Percentiles rank a stretch among this genome's conserved stretches.
Evolutionary conservation across 202 grass and related monocot species (phyloP).

Genomic region (Panicum virgatum): DNA sequence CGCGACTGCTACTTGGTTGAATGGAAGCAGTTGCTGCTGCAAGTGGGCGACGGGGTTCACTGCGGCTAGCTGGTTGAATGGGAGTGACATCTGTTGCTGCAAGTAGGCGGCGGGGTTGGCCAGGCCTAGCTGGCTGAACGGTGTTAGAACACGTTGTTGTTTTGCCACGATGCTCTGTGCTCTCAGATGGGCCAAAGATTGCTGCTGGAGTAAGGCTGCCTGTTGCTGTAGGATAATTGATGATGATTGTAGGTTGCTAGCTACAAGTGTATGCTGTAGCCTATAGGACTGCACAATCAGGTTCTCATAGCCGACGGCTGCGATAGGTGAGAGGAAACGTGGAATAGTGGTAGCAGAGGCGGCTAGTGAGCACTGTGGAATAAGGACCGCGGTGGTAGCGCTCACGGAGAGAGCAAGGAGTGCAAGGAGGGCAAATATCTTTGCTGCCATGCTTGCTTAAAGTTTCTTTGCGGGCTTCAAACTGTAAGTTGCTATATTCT

Average conservation of each 20-base stretch:
- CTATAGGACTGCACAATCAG: background rate
- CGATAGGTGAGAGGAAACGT: background rate
- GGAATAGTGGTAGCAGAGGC: too few relatives aligned
- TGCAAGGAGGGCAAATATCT: background rate
- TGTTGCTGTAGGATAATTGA: background rate
- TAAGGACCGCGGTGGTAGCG: background rate
- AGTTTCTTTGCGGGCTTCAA: too few relatives aligned
- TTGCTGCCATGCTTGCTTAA: background rate
- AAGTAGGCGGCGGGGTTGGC: background rate
- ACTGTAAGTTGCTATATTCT: too few relatives aligned
- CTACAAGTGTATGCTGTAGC: background rate
- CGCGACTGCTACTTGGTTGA: background rate
- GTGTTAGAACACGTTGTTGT: background rate
- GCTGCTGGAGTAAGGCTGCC: background rate
- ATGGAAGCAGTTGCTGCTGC: background rate
- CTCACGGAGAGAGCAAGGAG: background rate
- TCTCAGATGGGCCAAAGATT: background rate
- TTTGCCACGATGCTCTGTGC: background rate
- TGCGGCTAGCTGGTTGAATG: background rate
- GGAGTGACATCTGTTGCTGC: background rate
- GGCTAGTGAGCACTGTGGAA: background rate
- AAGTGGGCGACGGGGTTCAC: background rate
- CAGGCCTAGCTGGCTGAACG: background rate
- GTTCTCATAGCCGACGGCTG: background rate
- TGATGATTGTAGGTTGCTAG: too few relatives aligned